These are phyloP conservation scores for Cladophialophora yegresii DNA, from an alignment of 2,329 filamentous ascomycete species.

Conservation along the genomic window DNA sequence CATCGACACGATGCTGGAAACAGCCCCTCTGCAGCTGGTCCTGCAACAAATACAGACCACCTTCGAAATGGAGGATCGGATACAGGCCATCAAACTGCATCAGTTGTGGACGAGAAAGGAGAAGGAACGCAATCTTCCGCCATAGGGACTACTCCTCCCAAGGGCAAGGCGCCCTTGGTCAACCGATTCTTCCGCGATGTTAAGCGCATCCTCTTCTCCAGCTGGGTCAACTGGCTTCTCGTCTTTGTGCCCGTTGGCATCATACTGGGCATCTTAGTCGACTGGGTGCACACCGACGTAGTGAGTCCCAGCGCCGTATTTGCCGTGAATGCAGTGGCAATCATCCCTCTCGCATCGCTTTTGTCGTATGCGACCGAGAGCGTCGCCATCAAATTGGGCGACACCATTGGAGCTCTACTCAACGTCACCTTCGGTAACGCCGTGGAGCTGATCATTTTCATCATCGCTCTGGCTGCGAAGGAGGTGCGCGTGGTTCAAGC, in stretches of 20 bases:
- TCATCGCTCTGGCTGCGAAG: conserved; percentile 74
- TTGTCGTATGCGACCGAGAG: conserved; percentile 74
- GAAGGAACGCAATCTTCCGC: conserved; percentile 56
- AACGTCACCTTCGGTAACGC: conserved; percentile 80
- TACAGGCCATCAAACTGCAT: conserved; percentile 40
- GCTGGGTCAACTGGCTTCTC: conserved; percentile 49
- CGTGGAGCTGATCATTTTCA: conserved; percentile 79
- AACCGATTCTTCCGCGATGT: conserved; percentile 56
- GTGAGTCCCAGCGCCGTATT: conserved; percentile 64
- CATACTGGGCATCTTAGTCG: conserved; percentile 41
- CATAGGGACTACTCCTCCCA: conserved; percentile 44
- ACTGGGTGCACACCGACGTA: conserved; percentile 32
- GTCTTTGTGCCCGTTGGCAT: conserved; percentile 49
- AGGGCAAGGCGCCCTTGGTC: conserved; percentile 47
- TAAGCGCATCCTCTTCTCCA: conserved; percentile 64
- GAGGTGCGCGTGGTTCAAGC: conserved; percentile 92
- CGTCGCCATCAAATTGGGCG: conserved; percentile 70
- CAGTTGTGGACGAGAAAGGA: conserved; percentile 51
- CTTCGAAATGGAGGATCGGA: conserved; percentile 23
- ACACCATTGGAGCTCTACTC: conserved; percentile 70
- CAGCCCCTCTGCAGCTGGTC: conserved; percentile 31
- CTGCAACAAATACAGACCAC: conserved; percentile 24
- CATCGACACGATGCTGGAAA: conserved; percentile 37
- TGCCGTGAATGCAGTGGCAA: conserved; percentile 72
- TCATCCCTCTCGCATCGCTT: conserved; percentile 72